Base-by-base conservation (phyloP, 2,329 filamentous ascomycete species). In the Xylariaceae sp. region DNA sequence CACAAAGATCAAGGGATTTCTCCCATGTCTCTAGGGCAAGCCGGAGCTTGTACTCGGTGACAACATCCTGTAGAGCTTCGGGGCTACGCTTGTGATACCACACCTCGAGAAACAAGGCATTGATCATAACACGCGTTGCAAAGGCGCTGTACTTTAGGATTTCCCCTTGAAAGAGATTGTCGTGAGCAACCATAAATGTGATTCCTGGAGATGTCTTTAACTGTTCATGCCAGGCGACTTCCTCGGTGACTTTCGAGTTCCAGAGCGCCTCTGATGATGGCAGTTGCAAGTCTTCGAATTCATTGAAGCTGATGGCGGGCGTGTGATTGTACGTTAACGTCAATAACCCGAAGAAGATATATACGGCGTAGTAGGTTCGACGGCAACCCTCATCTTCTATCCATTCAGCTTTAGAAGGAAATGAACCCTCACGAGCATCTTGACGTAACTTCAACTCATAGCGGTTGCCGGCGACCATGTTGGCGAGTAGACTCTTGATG, bases 21-120 rank as follows among this genome's bases (percentile, higher is more conserved):
- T 98, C 92, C 95, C 95, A 99, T n/a, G 94, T 97, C 78, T 98
- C 94, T 51, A 99, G 82, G 47, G 95, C 95, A 50, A 97, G 86
- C 55, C 95, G 87, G 60, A 99, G 88, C 81, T 97, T 98, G 84
- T 96, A 98, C 78, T 98, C 95, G 3, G 94, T 96, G 40, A 98
- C 94, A 34, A 98, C 93, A 71, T 98, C 94, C 76, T 98, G 95
- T 36, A 98, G 82, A 47, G 94, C 93, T 74, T 98, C 93, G n/a
- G 94, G 94, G 74, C 92, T 97, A 71, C 95, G 91, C 84, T 97
- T 97, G 79, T 98, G 92, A 72, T 96, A 96, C 95, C 95, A 99
- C 2, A 98, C 94, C 75, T 98, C 95, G 45, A 99, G 83, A 82
- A 98, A 99, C 63, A 99, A 82, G 9, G 95, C 94, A 71, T 98